phyloP scores from a whole-genome alignment of 768 basidiomycete genomes.

The Boletus sensibilis region DNA sequence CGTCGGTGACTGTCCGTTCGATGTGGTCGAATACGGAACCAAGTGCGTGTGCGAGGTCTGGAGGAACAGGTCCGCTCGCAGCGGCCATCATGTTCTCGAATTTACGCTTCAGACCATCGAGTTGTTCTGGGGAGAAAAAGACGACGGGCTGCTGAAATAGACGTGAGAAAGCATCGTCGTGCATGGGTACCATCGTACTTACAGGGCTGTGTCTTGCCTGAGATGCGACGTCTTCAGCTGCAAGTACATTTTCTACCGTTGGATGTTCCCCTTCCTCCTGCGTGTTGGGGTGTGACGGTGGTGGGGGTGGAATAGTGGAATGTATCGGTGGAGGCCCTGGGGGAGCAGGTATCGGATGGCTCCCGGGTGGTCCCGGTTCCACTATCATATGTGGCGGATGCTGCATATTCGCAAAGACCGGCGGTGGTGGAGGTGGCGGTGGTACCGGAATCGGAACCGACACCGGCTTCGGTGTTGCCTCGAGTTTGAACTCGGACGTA shows the following conservation, averaged over 20 bases:
- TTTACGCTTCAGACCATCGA: conserved; percentile 30
- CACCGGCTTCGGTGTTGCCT: conserved; percentile 27
- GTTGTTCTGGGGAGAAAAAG: conserved; percentile 33
- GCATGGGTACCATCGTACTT: not conserved
- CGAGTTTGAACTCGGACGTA: conserved; percentile 35
- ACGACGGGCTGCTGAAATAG: conserved; percentile 23
- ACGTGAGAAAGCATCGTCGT: not conserved
- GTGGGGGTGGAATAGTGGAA: conserved; percentile 10
- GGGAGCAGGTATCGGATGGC: conserved; percentile 10
- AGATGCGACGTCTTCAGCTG: conserved; percentile 16
- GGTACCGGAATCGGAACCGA: conserved; percentile 11
- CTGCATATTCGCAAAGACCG: conserved; percentile 26
- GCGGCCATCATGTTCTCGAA: conserved; percentile 34
- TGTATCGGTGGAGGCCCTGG: conserved; percentile 9
- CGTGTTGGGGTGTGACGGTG: conserved; percentile 5
- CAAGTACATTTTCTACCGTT: conserved; percentile 15
- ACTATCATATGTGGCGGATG: conserved; percentile 23
- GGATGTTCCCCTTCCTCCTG: conserved; percentile 20
- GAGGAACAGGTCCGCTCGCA: conserved; percentile 31
- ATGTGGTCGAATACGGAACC: conserved; percentile 36
- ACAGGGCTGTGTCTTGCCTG: conserved; percentile 21
- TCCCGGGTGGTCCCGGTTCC: conserved; percentile 16
- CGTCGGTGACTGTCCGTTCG: conserved; percentile 29
- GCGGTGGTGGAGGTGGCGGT: conserved; percentile 11
- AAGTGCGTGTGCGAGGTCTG: conserved; percentile 31